Conservation (phyloP, 2,329 filamentous ascomycete species). For the Plectosphaerella cucumerina region DNA sequence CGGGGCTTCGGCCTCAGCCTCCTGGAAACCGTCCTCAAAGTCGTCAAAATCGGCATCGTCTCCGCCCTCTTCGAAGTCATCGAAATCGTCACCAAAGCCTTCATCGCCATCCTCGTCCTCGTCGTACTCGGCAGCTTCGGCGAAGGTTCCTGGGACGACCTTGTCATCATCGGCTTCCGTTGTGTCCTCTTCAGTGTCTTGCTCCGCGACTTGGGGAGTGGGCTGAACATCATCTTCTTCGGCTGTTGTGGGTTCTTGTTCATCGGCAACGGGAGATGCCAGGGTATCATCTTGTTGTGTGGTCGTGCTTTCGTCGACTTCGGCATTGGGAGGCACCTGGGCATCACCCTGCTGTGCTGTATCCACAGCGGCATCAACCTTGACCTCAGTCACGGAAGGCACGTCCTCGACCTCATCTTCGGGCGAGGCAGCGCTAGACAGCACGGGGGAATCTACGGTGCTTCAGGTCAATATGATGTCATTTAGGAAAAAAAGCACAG, state of each 20-base stretch:
- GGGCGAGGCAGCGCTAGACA: not conserved
- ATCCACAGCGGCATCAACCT: not conserved
- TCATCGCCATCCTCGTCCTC: constrained; percentile 34
- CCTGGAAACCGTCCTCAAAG: constrained; percentile 69
- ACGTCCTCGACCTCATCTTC: not conserved
- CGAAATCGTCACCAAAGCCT: constrained; percentile 56
- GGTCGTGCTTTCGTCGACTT: too few relatives aligned
- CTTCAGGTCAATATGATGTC: constrained; percentile 31
- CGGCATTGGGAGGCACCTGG: constrained; percentile 1
- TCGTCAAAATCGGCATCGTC: constrained; percentile 59
- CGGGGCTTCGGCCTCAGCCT: constrained; percentile 36
- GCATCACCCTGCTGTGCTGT: not conserved
- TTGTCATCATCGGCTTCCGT: constrained; percentile 20
- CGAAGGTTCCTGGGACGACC: constrained; percentile 1
- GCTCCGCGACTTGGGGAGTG: not conserved
- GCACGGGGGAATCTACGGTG: constrained; percentile 27
- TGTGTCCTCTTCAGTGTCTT: constrained; percentile 3
- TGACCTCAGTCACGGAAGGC: not conserved
- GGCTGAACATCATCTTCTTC: not conserved
- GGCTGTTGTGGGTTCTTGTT: not conserved
- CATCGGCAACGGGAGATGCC: not conserved
- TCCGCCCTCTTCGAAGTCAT: constrained; percentile 59
- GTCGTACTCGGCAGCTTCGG: constrained; percentile 16
- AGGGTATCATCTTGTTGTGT: constrained; percentile 3
- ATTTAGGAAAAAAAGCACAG: constrained; percentile 14